Evolutionary conservation across 345 rosid species (phyloP), one percentile per base, ranked within the genome.

Genomic region (Corchorus olitorius): DNA sequence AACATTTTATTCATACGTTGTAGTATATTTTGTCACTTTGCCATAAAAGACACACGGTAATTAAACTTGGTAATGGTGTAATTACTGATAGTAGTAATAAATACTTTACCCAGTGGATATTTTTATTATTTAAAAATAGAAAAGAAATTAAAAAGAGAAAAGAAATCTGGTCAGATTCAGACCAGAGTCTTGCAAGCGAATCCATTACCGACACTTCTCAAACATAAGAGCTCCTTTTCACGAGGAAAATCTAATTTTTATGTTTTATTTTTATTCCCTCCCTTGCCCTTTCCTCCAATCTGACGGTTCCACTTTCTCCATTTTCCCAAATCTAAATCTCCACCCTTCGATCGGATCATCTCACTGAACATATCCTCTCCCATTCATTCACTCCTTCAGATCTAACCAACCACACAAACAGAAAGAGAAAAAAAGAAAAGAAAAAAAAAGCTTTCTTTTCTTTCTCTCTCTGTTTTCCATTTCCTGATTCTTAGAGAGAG

Each of bases 321-420:
- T 72, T 13, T 10, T 50, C 10, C 78, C 84, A 83, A 87, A 86
- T 93, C 97, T 93, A 53, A 77, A 85, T 79, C 82, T 73, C 67
- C 67, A 67, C 97, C 93, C 80, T 86, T 82, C 67, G 86, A 86
- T 86, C 65, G 48, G 79, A 82, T 88, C 90, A 85, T 27, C 48
- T 37, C 55, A 61, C 53, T 56, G 41, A 55, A 72, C 78, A 34
- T 58, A 76, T 56, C 74, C 73, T 11, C 61, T 37, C 69, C 48
- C 13, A 74, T 50, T 58, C 13, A 74, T 50, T 58, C 79, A 7
- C 37, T 43, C 73, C 37, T 41, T 62, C 91, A 88, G 91, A 87
- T 90, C 90, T 81, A 75, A 72, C 48, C 65, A 50, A 34, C 74
- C 68, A 19, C 73, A 37, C 20, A 61, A 14, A 43, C 35, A 45